Conservation (phyloP, 106 monocot species). For the Narthecium ossifragum region DNA sequence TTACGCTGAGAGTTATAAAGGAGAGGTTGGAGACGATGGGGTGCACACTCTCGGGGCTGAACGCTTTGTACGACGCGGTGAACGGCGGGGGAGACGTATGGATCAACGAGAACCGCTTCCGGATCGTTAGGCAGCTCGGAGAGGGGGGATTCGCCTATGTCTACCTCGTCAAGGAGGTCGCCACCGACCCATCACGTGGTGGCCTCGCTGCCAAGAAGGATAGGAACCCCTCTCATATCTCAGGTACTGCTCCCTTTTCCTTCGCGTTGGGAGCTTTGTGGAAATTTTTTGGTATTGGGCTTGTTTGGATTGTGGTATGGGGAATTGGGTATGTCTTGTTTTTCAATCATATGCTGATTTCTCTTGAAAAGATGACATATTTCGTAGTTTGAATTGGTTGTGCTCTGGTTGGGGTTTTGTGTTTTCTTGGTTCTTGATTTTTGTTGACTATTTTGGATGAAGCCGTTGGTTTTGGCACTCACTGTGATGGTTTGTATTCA, state of each 20-base stretch:
- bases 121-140: conserved; percentile 80
- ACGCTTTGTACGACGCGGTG: conserved; percentile 83
- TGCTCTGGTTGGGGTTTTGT: no score
- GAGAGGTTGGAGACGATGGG: conserved; percentile 38
- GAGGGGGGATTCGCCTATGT: conserved; percentile 91
- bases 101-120: conserved; percentile 96
- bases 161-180: conserved; percentile 84
- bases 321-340: no score
- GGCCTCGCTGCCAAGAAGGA: conserved; percentile 38
- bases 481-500: no score
- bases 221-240: conserved; percentile 58
- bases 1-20: no score
- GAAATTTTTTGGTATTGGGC: no score
- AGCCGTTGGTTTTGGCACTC: no score
- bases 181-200: conserved; percentile 17
- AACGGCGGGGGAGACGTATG: conserved; percentile 83
- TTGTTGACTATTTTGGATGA: no score
- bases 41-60: conserved; percentile 94
- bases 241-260: conserved; percentile 27
- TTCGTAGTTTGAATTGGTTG: no score
- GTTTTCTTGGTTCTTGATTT: no score
- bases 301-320: no score
- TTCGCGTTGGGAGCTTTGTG: background rate
- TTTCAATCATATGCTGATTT: no score
- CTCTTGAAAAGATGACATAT: no score